Evolutionary conservation across 495 filamentous ascomycete genomes (phyloP), one percentile per base, ranked within the genome.

Genomic region (Evansstolkia leycettana): DNA sequence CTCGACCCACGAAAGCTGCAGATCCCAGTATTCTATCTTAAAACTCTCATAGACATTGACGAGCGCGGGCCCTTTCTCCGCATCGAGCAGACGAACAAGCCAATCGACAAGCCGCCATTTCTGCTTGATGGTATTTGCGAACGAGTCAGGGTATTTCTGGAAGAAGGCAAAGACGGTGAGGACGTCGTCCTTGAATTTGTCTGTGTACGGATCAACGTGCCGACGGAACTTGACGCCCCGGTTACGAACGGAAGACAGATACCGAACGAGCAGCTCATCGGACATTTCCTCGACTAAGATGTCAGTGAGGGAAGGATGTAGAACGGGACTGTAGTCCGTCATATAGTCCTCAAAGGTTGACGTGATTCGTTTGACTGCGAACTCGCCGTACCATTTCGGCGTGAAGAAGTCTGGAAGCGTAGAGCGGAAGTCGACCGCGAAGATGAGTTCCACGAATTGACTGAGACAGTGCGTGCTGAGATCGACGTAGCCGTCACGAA

Each of bases 1-100:
- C 64, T 99, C 90, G n/a, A 96, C 87, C 90, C 90, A 99, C 17
- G 76, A 78, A 34, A 94, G 74, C 58, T 89, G 85, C 49, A 94
- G 64, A 58, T 99, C 90, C 89, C 88, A 95, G 52, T 94, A 94
- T 38, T 76, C 68, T 20, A 62, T 54, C 65, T 93, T 94, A 58
- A 96, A 86, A 11, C 64, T 61, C 45, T 82, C 84, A 33, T 94
- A 96, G 5, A 82, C 76, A 17, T 74, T 70, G 2, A 84, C 75
- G 4, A 95, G 57, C 11, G 55, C 56, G 5, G 74, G 64, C 0
- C 60, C 62, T 62, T 90, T 99, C 16, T 89, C 80, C 0, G 74
- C 65, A 19, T 76, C 72, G 9, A 99, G 65, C 40, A 99, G 56
- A 4, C 70, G 67, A 14, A 84, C 65, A 43, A 96, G 80, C 52